Evolutionary conservation across 208 protist genomes (phyloP), one percentile per base, ranked within the genome.

Genomic region (Novymonas esmeraldas): DNA sequence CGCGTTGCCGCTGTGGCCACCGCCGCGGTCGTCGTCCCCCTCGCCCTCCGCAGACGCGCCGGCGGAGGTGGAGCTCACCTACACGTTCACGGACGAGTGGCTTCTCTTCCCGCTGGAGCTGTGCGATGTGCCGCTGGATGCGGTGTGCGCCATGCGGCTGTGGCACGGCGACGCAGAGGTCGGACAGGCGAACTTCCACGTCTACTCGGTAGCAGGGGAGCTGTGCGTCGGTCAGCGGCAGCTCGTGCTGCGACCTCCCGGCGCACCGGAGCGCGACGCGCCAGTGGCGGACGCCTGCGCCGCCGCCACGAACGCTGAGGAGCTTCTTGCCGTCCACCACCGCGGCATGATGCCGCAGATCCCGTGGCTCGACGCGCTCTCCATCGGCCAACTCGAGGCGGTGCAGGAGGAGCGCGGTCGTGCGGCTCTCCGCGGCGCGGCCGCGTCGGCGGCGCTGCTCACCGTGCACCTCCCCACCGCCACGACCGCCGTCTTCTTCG

Each of bases 71-170:
- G 49, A 49, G 11, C 45, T 72, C 11, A 28, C 24, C n/a, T 64
- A 54, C 31, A 24, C 42, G 18, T 72, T 72, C 38, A 3, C 34
- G 0, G 51, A 80, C 10, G 74, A 80, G 57, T 86, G 81, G 76
- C 38, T 95, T 11, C 71, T 82, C 33, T 81, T 98, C 11, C 92
- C 94, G 6, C 75, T 98, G 13, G 70, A 80, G 46, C 72, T 97
- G 49, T 73, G 81, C 58, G 90, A 97, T 50, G 44, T 98, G 50
- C 93, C 93, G 22, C 67, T 95, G 2, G 90, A 96, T 66, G 84
- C 92, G 6, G 52, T 20, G 22, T 66, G 61, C 36, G 48, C 44
- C 36, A n/a, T 84, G 57, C 63, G 66, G 29, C 57, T 72, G 39
- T 70, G 60, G 49, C 50, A 48, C 50, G 60, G 52, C 55, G 62